Base-by-base conservation (phyloP, 2,329 filamentous ascomycete species). In the Cytospora piceicola region DNA sequence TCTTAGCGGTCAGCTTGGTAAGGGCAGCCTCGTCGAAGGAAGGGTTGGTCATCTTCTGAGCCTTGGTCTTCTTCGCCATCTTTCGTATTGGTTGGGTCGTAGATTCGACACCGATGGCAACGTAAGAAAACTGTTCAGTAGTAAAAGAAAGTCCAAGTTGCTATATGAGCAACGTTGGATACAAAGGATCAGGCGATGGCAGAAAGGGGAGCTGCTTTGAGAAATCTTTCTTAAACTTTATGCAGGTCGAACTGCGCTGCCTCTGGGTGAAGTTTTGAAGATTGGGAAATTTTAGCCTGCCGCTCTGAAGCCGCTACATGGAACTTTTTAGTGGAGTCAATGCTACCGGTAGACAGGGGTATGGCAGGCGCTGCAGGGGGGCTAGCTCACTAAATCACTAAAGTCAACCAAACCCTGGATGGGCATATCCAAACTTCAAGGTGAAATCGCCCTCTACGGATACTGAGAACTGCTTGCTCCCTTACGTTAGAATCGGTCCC, bases 1-100 rank as follows among this genome's bases (percentile, higher is more conserved):
- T 85, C 72, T 82, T 83, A 39, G 82, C 80, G 6, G 85, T 88
- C 71, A 88, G 74, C 66, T 83, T 78, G 9, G 79, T 79, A 64
- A 89, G 75, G 7, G 83, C 78, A 46, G 78, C 76, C 67, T 84
- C 80, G 68, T 86, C 80, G 67, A 88, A 83, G n/a, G 66, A 65
- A 29, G 70, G 67, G 58, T 64, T 71, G 49, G 62, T 58, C 22
- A 34, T 68, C 32, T 62, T 70, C 67, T 77, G 77, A 66, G 70
- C 72, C 72, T 78, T 80, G 70, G 77, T 80, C 59, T 76, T 72
- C 61, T 69, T 70, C 30, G 71, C 71, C 72, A 73, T 73, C 29
- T 27, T 65, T 51, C 42, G 36, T 39, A 9, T 61, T 27, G 52
- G 46, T 39, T 49, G 22, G 30, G n/a, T 20, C 22, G 22, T 22